Conservation (phyloP, 148 eudicot genomes). For the Rhododendron griersonianum region DNA sequence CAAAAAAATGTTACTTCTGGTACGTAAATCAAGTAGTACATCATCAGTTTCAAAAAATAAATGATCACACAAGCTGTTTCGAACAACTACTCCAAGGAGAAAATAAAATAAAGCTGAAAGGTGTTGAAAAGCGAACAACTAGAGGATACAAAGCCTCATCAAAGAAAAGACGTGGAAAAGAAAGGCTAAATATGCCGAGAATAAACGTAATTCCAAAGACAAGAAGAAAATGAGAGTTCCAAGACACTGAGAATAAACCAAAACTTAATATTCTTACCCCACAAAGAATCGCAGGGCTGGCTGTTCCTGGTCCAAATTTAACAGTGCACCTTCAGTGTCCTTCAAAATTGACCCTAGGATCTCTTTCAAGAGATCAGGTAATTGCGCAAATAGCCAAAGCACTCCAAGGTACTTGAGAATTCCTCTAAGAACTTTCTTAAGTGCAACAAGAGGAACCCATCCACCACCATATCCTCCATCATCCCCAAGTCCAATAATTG, state of each 20-base stretch:
- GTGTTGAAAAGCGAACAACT: not conserved
- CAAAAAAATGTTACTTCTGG: not conserved
- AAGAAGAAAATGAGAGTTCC: not conserved
- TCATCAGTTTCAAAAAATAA: not conserved
- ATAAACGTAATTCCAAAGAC: not conserved
- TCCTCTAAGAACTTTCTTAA: conserved; percentile 95
- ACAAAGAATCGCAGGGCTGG: conserved; percentile 98
- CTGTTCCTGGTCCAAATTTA: conserved; percentile 98
- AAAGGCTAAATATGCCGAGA: not conserved
- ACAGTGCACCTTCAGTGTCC: conserved; percentile 91
- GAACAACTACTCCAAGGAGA: not conserved
- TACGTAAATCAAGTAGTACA: not conserved
- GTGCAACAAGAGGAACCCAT: conserved; percentile 99
- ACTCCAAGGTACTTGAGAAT: conserved; percentile 96
- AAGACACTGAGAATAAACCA: not conserved
- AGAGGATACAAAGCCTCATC: not conserved
- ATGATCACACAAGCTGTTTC: not conserved
- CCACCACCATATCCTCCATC: conserved; percentile 99
- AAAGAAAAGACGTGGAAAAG: not conserved
- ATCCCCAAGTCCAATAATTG: conserved; percentile 97
- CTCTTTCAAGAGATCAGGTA: conserved; percentile 93
- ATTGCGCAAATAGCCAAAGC: conserved; percentile 95
- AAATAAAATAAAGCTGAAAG: not conserved
- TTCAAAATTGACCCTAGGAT: conserved; percentile 88
- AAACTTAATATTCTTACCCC: conserved; percentile 53